Base-by-base conservation (phyloP, 2,329 filamentous ascomycete species). In the Acrocalymma vagum region DNA sequence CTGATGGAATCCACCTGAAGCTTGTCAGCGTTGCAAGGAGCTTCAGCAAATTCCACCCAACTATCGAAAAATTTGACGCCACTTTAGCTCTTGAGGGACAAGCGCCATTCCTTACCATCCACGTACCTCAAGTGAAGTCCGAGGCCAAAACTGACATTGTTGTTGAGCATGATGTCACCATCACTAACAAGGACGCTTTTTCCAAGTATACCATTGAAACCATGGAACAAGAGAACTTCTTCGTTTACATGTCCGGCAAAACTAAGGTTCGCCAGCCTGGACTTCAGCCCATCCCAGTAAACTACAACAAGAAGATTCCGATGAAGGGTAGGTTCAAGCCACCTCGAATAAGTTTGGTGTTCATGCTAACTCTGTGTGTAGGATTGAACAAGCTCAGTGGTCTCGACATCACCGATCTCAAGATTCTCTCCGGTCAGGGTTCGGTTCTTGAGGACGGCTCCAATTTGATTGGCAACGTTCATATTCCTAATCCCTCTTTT, bases 401-500 rank as follows among this genome's bases (percentile, higher is more conserved):
- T 24, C 76, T 80, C 46, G 70, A 71, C 39, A 76, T 86, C 42
- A 73, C 67, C 37, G 70, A 81, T 26, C 75, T 80, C 48, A 68
- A 69, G 27, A 76, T 86, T 50, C 65, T 73, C 22, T 55, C 76
- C 14, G 53, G 63, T 18, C 42, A 58, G 10, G 60, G 74, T 38
- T 48, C 60, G 29, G 44, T 55, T 29, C 53, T 67, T 30, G 17
- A 48, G 60, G 71, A 77, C 37, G 77, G 73, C 48, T 75, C 78
- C 60, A 88, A 87, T 71, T 85, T 88, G 69, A 70, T 77, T 35
- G 84, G 78, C 53, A 78, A 72, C 10, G 77, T 79, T 42, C 72
- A 73, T 41, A 84, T 88, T 34, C 83, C 82, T 51, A 89, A 88
- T 65, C 77, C 75, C 6, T 86, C 84, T 2, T 69, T 81, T 35